These are phyloP conservation scores for Grammothele lineata DNA, from an alignment of 768 basidiomycete genomes.

Conservation along the genomic window DNA sequence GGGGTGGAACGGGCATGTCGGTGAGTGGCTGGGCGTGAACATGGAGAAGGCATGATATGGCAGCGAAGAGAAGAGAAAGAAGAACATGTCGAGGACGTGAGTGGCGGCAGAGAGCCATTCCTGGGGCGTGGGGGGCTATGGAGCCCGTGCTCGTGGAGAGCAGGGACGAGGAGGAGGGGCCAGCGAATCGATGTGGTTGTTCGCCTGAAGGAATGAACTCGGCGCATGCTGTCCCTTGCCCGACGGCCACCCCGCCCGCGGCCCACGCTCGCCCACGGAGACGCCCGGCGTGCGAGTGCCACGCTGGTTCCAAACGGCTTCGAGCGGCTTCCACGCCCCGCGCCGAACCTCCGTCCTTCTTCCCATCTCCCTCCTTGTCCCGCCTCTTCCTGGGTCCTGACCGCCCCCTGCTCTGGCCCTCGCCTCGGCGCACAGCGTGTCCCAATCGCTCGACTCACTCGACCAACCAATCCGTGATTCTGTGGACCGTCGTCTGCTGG, in stretches of 20 bases:
- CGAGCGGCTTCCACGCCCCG: too few species aligned
- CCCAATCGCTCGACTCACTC: too few species aligned
- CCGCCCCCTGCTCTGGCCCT: too few species aligned
- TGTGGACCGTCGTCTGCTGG: too few species aligned
- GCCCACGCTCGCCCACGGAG: not conserved
- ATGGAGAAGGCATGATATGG: constrained; percentile 20
- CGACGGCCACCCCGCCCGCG: not conserved
- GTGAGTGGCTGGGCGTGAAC: constrained; percentile 45
- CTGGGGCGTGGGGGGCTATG: constrained; percentile 12
- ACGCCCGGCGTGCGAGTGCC: constrained; percentile 7
- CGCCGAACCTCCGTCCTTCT: too few species aligned
- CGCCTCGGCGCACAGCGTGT: too few species aligned
- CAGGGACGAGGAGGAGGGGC: constrained; percentile 16
- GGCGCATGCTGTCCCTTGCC: not conserved
- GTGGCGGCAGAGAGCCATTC: constrained; percentile 13
- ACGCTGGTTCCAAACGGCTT: constrained; percentile 9
- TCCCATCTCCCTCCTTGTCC: too few species aligned
- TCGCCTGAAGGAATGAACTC: constrained; percentile 2
- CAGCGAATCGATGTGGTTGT: constrained; percentile 18
- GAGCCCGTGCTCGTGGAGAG: constrained; percentile 26
- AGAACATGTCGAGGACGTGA: constrained; percentile 11
- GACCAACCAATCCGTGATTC: too few species aligned
- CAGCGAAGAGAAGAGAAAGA: constrained; percentile 21
- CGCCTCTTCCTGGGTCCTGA: too few species aligned
- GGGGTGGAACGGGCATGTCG: constrained; percentile 51